These are phyloP conservation scores for Nothomitra cinnamomea DNA, from an alignment of 2,329 filamentous ascomycete species.

Conservation along the genomic window DNA sequence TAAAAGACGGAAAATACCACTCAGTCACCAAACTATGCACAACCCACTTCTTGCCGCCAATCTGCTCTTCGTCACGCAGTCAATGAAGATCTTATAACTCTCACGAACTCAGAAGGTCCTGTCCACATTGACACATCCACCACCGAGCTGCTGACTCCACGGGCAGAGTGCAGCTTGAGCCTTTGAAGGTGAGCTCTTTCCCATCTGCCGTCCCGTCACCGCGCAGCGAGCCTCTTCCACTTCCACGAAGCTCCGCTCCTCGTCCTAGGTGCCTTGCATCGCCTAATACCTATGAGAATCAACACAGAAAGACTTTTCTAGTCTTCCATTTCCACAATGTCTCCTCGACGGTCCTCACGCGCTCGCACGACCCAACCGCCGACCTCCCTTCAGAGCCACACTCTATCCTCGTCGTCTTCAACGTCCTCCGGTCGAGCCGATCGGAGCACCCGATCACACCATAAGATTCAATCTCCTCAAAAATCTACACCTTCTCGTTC, in stretches of 20 bases:
- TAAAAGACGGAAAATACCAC: constrained; percentile 1
- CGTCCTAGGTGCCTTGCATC: not conserved
- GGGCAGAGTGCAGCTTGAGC: not conserved
- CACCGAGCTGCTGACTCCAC: not conserved
- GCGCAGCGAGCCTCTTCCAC: not conserved
- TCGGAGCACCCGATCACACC: constrained; percentile 52
- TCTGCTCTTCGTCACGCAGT: constrained; percentile 1
- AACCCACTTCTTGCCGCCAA: constrained; percentile 1
- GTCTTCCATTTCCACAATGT: constrained; percentile 25
- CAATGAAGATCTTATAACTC: not conserved
- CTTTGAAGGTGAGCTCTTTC: constrained; percentile 2
- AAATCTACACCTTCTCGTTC: constrained; percentile 51
- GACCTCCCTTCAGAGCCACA: constrained; percentile 54
- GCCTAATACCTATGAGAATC: not conserved
- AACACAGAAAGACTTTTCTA: not conserved
- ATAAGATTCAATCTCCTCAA: constrained; percentile 54
- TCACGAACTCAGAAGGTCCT: not conserved
- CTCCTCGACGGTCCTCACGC: constrained; percentile 80
- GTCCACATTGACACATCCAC: not conserved
- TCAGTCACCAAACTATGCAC: not conserved
- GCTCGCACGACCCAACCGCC: constrained; percentile 60
- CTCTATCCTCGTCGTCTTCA: constrained; percentile 57
- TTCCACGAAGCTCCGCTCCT: not conserved
- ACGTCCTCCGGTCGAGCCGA: constrained; percentile 58
- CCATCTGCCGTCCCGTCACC: not conserved